phyloP scores from a whole-genome alignment of 2,329 filamentous ascomycete species.

The Neofusicoccum cordaticola region DNA sequence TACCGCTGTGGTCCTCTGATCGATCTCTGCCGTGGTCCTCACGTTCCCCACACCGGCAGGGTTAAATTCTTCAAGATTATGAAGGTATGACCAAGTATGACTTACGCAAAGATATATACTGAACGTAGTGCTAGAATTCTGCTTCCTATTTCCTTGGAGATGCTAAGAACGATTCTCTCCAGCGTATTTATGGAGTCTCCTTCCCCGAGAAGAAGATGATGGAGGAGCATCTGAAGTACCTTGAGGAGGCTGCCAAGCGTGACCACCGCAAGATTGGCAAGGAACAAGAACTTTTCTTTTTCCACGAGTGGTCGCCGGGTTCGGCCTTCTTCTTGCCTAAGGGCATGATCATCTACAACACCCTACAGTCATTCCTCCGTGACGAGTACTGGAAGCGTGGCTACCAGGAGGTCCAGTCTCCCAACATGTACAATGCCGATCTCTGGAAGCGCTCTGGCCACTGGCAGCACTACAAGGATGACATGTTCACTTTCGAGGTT shows the following conservation, averaged over 20 bases:
- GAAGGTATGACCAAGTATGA: conserved; percentile 52
- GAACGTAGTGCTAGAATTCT: conserved; percentile 51
- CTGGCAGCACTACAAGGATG: conserved; percentile 75
- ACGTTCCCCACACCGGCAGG: conserved; percentile 88
- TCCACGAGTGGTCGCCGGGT: conserved; percentile 89
- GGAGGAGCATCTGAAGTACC: conserved; percentile 87
- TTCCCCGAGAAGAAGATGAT: conserved; percentile 97
- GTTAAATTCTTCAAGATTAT: conserved; percentile 95
- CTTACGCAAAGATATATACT: background rate
- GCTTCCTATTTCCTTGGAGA: conserved; percentile 93
- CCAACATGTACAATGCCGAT: conserved; percentile 92
- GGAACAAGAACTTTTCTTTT: conserved; percentile 97
- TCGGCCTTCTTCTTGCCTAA: conserved; percentile 91
- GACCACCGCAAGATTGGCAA: conserved; percentile 92
- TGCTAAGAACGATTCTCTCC: conserved; percentile 88
- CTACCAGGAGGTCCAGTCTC: conserved; percentile 92
- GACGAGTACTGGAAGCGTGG: conserved; percentile 89
- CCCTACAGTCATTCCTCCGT: conserved; percentile 75
- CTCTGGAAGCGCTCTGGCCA: conserved; percentile 95
- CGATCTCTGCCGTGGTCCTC: conserved; percentile 91
- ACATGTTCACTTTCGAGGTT: conserved; percentile 85
- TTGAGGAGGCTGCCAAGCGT: conserved; percentile 96
- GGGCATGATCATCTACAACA: conserved; percentile 90
- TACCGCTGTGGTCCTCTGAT: conserved; percentile 93
- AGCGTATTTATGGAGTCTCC: conserved; percentile 93